Evolutionary conservation across 768 basidiomycete species (phyloP).

Genomic region (Pisolithus microcarpus): DNA sequence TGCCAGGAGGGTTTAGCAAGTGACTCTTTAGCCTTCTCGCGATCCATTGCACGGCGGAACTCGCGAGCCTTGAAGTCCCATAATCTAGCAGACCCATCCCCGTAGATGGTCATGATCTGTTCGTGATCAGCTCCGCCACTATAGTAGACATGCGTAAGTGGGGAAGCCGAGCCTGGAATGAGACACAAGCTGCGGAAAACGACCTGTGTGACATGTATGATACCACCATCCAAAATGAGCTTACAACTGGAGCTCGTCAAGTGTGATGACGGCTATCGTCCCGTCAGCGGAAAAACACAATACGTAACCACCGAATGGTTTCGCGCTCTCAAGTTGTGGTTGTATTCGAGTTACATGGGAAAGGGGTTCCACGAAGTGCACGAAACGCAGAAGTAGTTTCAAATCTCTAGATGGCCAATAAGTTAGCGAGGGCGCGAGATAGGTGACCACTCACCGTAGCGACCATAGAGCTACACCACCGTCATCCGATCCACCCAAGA

Average conservation of each 20-base stretch:
- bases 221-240: conserved; percentile 22
- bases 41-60: conserved; percentile 75
- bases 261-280: conserved; percentile 70
- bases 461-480: conserved; percentile 75
- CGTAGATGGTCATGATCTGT: conserved; percentile 70
- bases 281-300: conserved; percentile 74
- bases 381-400: conserved; percentile 63
- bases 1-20: conserved; percentile 68
- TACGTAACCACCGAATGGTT: conserved; percentile 57
- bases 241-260: conserved; percentile 75
- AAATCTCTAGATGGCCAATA: conserved; percentile 40
- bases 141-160: conserved; percentile 56
- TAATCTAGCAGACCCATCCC: conserved; percentile 66
- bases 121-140: conserved; percentile 41
- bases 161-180: conserved; percentile 74
- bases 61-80: conserved; percentile 85
- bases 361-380: conserved; percentile 63
- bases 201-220: background rate
- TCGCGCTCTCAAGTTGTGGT: conserved; percentile 38
- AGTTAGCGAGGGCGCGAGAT: background rate
- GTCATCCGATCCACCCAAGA: conserved; percentile 73
- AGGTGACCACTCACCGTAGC: conserved; percentile 39
- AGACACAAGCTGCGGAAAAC: conserved; percentile 53
- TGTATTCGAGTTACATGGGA: conserved; percentile 47
- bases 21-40: conserved; percentile 72